Conservation (phyloP, 148 eudicot species). For the Rhododendron henanense region DNA sequence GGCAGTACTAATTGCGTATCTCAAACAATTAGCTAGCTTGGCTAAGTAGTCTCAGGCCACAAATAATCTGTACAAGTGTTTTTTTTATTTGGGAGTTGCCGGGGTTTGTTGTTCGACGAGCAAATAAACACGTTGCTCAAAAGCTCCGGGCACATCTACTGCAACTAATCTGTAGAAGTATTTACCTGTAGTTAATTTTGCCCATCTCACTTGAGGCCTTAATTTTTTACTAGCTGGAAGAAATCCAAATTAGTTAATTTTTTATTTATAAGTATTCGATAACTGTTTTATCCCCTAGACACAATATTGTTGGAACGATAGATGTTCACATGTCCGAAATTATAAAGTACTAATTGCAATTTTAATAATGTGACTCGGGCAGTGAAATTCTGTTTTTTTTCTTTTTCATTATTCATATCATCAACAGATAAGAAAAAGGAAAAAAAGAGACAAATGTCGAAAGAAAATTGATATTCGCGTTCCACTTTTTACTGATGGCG, state of each 20-base stretch:
- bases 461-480: too few relatives aligned
- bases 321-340: background rate
- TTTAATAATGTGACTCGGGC: background rate
- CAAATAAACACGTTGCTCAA: too few relatives aligned
- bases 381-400: background rate
- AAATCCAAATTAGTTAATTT: background rate
- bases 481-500: too few relatives aligned
- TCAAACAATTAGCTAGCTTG: background rate
- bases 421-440: background rate
- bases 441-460: background rate
- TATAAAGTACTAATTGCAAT: background rate
- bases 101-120: too few relatives aligned
- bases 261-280: too few relatives aligned
- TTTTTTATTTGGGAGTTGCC: too few relatives aligned
- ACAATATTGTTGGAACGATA: background rate
- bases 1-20: background rate
- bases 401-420: background rate
- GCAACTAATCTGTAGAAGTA: background rate
- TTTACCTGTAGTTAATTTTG: too few relatives aligned
- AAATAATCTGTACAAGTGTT: background rate
- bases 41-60: background rate
- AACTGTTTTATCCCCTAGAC: too few relatives aligned
- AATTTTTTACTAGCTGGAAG: background rate
- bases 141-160: too few relatives aligned
- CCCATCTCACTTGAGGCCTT: background rate